These are phyloP conservation scores for Stachybotrys chartarum DNA, from an alignment of 2,329 filamentous ascomycete genomes.

Conservation along the genomic window DNA sequence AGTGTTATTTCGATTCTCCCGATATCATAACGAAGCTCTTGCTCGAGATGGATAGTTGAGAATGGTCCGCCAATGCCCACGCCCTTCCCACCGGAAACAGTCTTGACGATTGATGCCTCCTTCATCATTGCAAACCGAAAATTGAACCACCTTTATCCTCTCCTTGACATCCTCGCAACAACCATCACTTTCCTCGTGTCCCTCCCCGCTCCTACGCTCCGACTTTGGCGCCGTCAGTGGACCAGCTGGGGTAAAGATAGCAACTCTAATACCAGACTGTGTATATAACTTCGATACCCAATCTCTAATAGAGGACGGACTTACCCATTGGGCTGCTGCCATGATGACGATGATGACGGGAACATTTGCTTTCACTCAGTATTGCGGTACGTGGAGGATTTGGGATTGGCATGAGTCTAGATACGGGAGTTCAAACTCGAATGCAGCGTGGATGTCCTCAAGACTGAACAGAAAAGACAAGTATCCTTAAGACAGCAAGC, in stretches of 20 bases:
- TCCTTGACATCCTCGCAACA: background rate
- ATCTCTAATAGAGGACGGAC: constrained; percentile 12
- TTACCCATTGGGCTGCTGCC: constrained; percentile 7
- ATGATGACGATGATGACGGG: constrained; percentile 3
- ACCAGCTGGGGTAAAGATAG: constrained; percentile 13
- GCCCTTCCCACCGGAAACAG: too few species aligned
- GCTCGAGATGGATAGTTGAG: too few species aligned
- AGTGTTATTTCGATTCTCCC: too few species aligned
- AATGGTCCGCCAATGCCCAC: too few species aligned
- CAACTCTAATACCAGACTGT: constrained; percentile 18
- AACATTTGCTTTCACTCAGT: constrained; percentile 9
- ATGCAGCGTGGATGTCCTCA: background rate
- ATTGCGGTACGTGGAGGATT: constrained; percentile 11
- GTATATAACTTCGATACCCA: constrained; percentile 19
- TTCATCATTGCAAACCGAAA: too few species aligned
- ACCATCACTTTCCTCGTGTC: constrained; percentile 11
- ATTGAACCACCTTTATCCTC: background rate
- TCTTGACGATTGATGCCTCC: too few species aligned
- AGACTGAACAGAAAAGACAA: background rate
- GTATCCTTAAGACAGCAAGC: background rate
- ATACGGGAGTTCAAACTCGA: background rate
- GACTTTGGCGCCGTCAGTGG: constrained; percentile 11
- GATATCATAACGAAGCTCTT: too few species aligned
- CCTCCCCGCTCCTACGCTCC: constrained; percentile 12
- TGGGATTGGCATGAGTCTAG: constrained; percentile 11